phyloP scores from a whole-genome alignment of 192 early-diverging fungal species.

The Entomortierella parvispora region DNA sequence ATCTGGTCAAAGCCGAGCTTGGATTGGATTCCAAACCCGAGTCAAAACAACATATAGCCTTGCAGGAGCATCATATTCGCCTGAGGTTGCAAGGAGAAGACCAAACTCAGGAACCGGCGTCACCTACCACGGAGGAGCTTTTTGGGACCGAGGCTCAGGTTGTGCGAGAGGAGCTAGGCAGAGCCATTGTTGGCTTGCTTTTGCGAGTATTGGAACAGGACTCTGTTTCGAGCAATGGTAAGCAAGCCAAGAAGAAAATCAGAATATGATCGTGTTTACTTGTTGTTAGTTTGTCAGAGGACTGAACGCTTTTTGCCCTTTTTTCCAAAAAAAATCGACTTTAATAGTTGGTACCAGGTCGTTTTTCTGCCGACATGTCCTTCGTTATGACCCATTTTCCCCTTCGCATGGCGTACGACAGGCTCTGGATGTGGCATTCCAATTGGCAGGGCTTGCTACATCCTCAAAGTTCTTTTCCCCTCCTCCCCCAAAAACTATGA shows the following conservation, averaged over 20 bases:
- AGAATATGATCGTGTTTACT: too few relatives aligned
- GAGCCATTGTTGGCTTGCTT: slow-evolving; percentile 27
- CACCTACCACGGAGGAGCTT: not conserved
- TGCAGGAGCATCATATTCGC: slow-evolving; percentile 34
- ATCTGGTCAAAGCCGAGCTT: slow-evolving; percentile 29
- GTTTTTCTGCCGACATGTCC: slow-evolving; percentile 30
- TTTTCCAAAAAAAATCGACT: too few relatives aligned
- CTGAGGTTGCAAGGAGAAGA: slow-evolving; percentile 11
- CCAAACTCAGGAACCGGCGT: not conserved
- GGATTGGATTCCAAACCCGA: slow-evolving; percentile 36
- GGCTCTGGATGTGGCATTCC: slow-evolving; percentile 28
- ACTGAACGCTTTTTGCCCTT: too few relatives aligned
- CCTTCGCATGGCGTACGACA: slow-evolving; percentile 1
- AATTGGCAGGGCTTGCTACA: slow-evolving; percentile 19
- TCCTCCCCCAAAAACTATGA: not conserved
- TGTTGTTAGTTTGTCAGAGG: too few relatives aligned
- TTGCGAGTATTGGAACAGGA: slow-evolving; percentile 39
- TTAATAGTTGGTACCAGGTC: slow-evolving; percentile 23
- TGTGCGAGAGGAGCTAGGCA: slow-evolving; percentile 35
- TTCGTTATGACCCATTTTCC: slow-evolving; percentile 5
- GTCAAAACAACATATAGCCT: slow-evolving; percentile 27
- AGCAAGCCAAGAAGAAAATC: not conserved
- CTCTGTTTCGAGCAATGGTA: slow-evolving; percentile 30
- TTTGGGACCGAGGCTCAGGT: slow-evolving; percentile 21
- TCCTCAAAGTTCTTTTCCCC: slow-evolving; percentile 18